Conservation (phyloP, 2,329 filamentous ascomycete species). For the Fusarium transvaalense region DNA sequence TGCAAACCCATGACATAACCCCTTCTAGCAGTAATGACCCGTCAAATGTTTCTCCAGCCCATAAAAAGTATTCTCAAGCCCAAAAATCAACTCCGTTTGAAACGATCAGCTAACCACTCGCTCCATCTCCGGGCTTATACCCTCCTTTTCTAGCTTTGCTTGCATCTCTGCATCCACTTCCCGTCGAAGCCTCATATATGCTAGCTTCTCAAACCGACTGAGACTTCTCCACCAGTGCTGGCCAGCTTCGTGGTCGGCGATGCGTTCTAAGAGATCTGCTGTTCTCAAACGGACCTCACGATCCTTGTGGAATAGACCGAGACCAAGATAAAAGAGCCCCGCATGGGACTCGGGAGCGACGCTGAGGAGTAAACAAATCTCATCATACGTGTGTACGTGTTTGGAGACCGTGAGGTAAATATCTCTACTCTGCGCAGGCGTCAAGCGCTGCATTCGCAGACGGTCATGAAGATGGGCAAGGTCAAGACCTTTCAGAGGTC, state of each 20-base stretch:
- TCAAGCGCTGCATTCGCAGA: constrained; percentile 83
- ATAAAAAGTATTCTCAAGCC: constrained; percentile 23
- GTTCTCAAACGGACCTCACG: constrained; percentile 81
- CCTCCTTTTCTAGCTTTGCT: constrained; percentile 61
- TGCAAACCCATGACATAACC: constrained; percentile 38
- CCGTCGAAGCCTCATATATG: constrained; percentile 81
- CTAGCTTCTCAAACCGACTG: constrained; percentile 89
- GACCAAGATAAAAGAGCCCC: constrained; percentile 89
- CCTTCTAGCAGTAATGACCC: constrained; percentile 37
- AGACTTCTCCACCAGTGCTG: constrained; percentile 92
- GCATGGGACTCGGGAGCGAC: constrained; percentile 88
- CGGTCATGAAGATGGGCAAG: constrained; percentile 94
- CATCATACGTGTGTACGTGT: constrained; percentile 82
- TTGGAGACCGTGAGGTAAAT: constrained; percentile 86
- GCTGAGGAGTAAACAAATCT: constrained; percentile 85
- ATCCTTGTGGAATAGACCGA: constrained; percentile 93
- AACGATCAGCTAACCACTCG: constrained; percentile 62
- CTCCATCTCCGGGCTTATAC: constrained; percentile 56
- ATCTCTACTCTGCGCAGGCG: constrained; percentile 79
- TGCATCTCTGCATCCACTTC: constrained; percentile 69
- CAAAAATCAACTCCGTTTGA: constrained; percentile 5
- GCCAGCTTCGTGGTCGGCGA: constrained; percentile 89
- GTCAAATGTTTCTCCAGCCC: constrained; percentile 26
- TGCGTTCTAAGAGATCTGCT: constrained; percentile 82
- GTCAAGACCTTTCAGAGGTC: constrained; percentile 84